Percentiles rank a stretch among this genome's conserved stretches.
Conservation (phyloP, 345 rosid species). For the Nasturtium officinale region DNA sequence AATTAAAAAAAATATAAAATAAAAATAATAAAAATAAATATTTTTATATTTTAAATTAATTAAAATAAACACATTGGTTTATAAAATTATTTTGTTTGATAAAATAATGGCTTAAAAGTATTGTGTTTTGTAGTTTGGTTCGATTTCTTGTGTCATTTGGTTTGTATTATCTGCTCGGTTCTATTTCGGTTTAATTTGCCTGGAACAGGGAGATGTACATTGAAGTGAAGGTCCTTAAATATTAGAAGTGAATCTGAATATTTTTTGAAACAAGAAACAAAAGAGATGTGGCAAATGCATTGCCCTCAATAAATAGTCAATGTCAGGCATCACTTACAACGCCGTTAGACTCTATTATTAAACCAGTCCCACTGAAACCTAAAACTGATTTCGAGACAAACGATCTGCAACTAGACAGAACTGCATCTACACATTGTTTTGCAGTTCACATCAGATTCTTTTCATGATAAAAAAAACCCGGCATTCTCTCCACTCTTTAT, state of each 20-base stretch:
- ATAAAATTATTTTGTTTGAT: too few relatives aligned
- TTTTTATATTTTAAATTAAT: too few relatives aligned
- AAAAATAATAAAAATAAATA: too few relatives aligned
- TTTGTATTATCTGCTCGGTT: background rate
- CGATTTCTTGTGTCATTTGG: background rate
- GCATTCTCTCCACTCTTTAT: slow-evolving; percentile 35
- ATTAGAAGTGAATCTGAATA: background rate
- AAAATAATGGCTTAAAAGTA: background rate
- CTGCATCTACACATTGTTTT: slow-evolving; percentile 36
- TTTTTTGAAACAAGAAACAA: background rate
- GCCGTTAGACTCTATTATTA: slow-evolving; percentile 6
- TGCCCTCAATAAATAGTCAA: slow-evolving; percentile 14
- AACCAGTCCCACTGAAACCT: slow-evolving; percentile 7
- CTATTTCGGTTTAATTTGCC: background rate
- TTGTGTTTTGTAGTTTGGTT: background rate
- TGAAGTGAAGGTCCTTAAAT: background rate
- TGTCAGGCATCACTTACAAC: slow-evolving; percentile 26
- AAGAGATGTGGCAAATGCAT: slow-evolving; percentile 23
- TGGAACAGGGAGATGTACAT: background rate
- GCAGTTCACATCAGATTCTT: slow-evolving; percentile 30
- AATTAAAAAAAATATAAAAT: too few relatives aligned
- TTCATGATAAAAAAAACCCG: background rate
- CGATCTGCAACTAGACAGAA: slow-evolving; percentile 20
- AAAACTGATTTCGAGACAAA: slow-evolving; percentile 12
- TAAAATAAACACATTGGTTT: too few relatives aligned